Base-by-base conservation (phyloP, 805 yeast species). In the Candida railenensis region DNA sequence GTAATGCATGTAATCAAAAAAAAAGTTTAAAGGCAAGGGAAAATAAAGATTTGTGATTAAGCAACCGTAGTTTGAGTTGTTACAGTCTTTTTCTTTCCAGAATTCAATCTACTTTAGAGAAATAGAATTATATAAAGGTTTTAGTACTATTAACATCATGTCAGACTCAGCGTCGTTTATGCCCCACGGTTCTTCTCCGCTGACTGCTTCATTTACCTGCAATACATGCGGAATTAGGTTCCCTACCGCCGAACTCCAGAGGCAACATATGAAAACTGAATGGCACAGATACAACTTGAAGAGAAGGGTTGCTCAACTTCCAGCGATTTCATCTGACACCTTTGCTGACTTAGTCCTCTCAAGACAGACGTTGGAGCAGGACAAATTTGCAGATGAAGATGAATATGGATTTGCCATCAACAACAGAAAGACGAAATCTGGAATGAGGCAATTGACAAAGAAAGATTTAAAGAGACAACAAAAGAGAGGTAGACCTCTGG, bases 271-370 rank as follows among this genome's bases (percentile, higher is more conserved):
- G 77, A 71, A 69, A 43, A 61, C 72, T 2, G 76, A 71, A 40
- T 72, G 77, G 77, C 77, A 72, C 51, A 55, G 77, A 34, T 72
- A 72, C 53, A 72, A 72, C 52, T 58, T 72, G 47, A 72, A 72
- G 51, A 55, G 77, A 56, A 57, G 74, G 51, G 76, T 72, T 22
- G 76, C 76, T 15, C 78, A 78, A 25, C 67, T 90, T 48, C 85
- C 91, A 4, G 85, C 96, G 1, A 80, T 90, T 25, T 68, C 83
- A 16, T 80, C 89, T 2, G 86, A 76, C 34, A 66, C 77, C 1
- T 87, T 87, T 65, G 87, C 87, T 18, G 87, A 84, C 53, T 86
- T 89, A 61, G 85, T 86, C 30, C 59, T 71, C 42, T 36, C 45
- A 11, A 58, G 52, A 22, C 64, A 58, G 47, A 53, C 62, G 22